Percentiles rank a stretch among this genome's conserved stretches.
Evolutionary conservation across 1,284 basidiomycete genomes (phyloP).

Genomic region (Schizophyllum amplum): DNA sequence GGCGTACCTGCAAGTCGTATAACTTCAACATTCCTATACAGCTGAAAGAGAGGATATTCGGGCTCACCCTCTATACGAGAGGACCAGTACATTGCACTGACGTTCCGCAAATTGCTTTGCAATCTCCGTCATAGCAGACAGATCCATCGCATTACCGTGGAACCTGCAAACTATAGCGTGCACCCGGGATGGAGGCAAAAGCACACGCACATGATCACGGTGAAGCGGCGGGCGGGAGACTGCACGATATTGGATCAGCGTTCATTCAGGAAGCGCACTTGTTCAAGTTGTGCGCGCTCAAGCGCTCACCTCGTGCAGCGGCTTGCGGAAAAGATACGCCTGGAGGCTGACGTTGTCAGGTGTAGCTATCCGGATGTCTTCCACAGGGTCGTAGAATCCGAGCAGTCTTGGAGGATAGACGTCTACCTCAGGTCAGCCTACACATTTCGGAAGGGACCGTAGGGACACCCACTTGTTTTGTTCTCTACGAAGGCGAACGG

Average conservation of each 20-base stretch:
- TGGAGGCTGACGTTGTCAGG: not conserved
- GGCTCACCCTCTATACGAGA: conserved; percentile 32
- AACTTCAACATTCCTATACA: not conserved
- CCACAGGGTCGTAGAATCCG: not conserved
- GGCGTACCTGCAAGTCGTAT: no score
- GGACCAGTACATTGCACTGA: conserved; percentile 28
- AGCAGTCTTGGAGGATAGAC: not conserved
- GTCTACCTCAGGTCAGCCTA: not conserved
- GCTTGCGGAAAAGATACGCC: no score
- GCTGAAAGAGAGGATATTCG: not conserved
- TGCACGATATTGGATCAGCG: not conserved
- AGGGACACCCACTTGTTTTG: not conserved
- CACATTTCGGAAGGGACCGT: not conserved
- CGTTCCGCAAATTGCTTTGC: conserved; percentile 18
- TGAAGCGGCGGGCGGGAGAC: not conserved
- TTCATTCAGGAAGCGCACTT: not conserved
- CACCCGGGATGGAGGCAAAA: not conserved
- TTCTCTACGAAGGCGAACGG: not conserved
- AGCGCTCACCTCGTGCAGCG: no score
- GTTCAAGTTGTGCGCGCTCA: no score
- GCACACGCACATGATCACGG: no score
- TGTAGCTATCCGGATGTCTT: not conserved
- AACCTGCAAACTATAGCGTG: conserved; percentile 41
- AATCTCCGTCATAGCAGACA: conserved; percentile 17
- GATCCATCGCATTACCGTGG: conserved; percentile 31